Conservation (phyloP, 2,329 filamentous ascomycete genomes). For the Trichoderma simmonsii region DNA sequence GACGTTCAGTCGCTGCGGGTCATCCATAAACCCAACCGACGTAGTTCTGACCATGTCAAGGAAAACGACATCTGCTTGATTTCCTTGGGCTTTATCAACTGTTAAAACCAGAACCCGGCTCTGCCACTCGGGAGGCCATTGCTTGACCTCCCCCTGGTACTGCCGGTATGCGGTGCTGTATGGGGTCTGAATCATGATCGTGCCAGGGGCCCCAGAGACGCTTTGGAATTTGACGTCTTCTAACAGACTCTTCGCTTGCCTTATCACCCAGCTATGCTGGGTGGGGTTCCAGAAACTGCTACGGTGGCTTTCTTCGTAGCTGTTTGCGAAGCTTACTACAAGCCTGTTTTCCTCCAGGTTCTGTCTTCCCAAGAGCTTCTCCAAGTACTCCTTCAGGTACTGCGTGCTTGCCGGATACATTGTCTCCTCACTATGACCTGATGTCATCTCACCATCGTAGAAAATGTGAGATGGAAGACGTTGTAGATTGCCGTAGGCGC, state of each 20-base stretch:
- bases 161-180: constrained; percentile 39
- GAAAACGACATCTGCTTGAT: constrained; percentile 47
- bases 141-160: constrained; percentile 33
- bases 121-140: constrained; percentile 29
- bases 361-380: constrained; percentile 23
- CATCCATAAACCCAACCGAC: constrained; percentile 41
- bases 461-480: constrained; percentile 41
- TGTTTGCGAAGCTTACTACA: constrained; percentile 31
- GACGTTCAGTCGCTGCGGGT: constrained; percentile 44
- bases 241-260: constrained; percentile 32
- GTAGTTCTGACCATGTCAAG: constrained; percentile 45
- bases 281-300: constrained; percentile 41
- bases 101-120: constrained; percentile 40
- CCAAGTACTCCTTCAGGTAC: constrained; percentile 32
- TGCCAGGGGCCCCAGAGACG: constrained; percentile 31
- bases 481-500: constrained; percentile 39
- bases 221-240: constrained; percentile 32
- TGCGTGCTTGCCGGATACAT: constrained; percentile 29
- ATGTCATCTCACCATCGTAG: constrained; percentile 39
- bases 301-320: constrained; percentile 28
- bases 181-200: constrained; percentile 44
- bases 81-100: constrained; percentile 45
- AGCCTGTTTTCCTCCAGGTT: constrained; percentile 35
- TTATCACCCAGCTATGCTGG: constrained; percentile 39
- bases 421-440: constrained; percentile 25